Evolutionary conservation across 2,329 filamentous ascomycete genomes (phyloP).

Genomic region (Cordyceps militaris): DNA sequence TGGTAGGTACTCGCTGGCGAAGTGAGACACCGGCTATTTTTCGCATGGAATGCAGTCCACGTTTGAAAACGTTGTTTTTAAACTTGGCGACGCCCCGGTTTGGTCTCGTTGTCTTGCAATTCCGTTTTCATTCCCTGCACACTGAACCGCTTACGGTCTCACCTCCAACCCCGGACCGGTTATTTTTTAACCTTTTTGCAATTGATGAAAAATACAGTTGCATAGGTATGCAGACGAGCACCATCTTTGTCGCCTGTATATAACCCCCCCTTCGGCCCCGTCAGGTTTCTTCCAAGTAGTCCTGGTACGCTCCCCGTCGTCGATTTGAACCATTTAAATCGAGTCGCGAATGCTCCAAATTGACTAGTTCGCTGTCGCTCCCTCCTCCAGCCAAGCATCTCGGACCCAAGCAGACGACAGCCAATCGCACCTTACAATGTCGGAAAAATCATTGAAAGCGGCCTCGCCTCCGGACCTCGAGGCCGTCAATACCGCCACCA

Average conservation of each 20-base stretch:
- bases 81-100: conserved; percentile 2
- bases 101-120: conserved; percentile 3
- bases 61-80: conserved; percentile 4
- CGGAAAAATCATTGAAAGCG: conserved; percentile 9
- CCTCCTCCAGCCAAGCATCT: background rate
- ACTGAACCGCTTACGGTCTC: background rate
- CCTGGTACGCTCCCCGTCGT: background rate
- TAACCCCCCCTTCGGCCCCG: background rate
- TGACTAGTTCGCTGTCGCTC: background rate
- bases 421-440: conserved; percentile 13
- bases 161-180: background rate
- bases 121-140: conserved; percentile 8
- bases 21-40: conserved; percentile 3
- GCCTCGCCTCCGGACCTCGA: conserved; percentile 13
- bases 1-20: background rate
- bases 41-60: conserved; percentile 1
- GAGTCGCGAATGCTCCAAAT: background rate
- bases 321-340: background rate
- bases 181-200: background rate
- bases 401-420: conserved; percentile 18
- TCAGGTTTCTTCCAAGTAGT: background rate
- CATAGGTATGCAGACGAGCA: background rate
- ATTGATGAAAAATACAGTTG: background rate
- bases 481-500: conserved; percentile 7
- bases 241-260: background rate